A percentile compares a stretch with the other conserved stretches of the same genome.
These are phyloP conservation scores for Colletotrichum neosansevieriae DNA, from an alignment of 2,329 filamentous ascomycete species.

Conservation along the genomic window DNA sequence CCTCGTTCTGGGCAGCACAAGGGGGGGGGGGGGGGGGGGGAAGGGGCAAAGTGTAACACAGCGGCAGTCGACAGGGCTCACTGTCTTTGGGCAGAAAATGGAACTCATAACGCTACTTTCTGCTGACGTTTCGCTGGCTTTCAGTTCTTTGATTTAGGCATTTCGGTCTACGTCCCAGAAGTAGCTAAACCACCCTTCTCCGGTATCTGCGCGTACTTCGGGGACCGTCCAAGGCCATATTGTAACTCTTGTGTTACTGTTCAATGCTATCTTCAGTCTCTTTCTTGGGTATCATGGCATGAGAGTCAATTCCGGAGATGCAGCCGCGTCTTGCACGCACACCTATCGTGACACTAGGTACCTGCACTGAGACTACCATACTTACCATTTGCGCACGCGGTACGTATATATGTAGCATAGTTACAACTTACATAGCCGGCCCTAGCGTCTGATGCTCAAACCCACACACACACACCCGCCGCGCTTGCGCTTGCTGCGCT, in stretches of 20 bases:
- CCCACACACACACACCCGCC: not conserved
- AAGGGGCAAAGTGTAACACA: no score
- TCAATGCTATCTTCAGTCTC: not conserved
- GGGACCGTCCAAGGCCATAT: no score
- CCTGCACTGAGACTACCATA: not conserved
- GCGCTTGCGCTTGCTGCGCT: conserved; percentile 12
- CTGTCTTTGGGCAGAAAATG: no score
- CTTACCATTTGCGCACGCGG: not conserved
- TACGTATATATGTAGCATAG: not conserved
- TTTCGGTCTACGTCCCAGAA: no score
- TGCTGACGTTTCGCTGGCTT: no score
- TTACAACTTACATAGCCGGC: not conserved
- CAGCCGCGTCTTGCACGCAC: not conserved
- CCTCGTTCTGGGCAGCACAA: not conserved
- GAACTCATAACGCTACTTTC: no score
- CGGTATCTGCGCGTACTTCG: no score
- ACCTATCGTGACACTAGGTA: not conserved
- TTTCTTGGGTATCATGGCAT: not conserved
- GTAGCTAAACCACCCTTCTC: no score
- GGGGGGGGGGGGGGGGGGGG: no score
- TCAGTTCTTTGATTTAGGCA: no score
- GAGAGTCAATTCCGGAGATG: not conserved
- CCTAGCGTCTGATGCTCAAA: not conserved
- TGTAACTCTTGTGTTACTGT: not conserved
- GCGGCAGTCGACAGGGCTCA: no score